Base-by-base conservation (phyloP, 371 early-diverging fungal genomes). In the Umbelopsis sp. region DNA sequence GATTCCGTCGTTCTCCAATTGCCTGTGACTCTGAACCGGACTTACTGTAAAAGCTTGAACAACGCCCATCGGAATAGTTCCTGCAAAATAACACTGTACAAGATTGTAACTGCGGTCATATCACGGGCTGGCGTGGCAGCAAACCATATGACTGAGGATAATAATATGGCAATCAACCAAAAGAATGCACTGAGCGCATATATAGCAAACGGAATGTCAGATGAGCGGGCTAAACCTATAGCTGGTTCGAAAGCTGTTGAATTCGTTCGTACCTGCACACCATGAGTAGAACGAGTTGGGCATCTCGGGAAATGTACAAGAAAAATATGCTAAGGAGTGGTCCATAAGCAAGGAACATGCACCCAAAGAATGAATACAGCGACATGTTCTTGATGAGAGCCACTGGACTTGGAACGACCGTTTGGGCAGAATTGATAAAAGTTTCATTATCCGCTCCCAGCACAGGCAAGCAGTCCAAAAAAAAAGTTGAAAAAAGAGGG, bases 121-220 rank as follows among this genome's bases (percentile, higher is more conserved):
- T 68, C 18, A 50, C 77, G 79, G 32, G 77, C 73, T 35, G 71
- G 57, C 38, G 73, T 80, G 3, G 83, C 78, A 16, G 85, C 63
- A 73, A 83, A 89, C 93, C 93, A 93, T 57, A 93, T 83, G 16
- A 86, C 81, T 20, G 91, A 89, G 11, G 93, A 83, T 1, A 91
- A 32, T 9, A 93, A 79, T 38, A 91, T 75, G 0, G 93, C 89
- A 14, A 93, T 70, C 18, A 93, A 78, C 81, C 91, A 93, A 72
- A 91, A 91, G 76, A 93, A 93, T 9, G 91, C 91, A 67, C 92
- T 91, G 41, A 10, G 35, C 6, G 41, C 8, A n/a, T 0, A 52
- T 20, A 57, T 20, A 57, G 9, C 41, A 37, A 29, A 9, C 52
- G 12, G 16, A 69, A 11, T 9, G 37, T 66, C 1, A 14, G n/a